Evolutionary conservation across 2,329 filamentous ascomycete species (phyloP).

Genomic region (Xylariaceae sp.): DNA sequence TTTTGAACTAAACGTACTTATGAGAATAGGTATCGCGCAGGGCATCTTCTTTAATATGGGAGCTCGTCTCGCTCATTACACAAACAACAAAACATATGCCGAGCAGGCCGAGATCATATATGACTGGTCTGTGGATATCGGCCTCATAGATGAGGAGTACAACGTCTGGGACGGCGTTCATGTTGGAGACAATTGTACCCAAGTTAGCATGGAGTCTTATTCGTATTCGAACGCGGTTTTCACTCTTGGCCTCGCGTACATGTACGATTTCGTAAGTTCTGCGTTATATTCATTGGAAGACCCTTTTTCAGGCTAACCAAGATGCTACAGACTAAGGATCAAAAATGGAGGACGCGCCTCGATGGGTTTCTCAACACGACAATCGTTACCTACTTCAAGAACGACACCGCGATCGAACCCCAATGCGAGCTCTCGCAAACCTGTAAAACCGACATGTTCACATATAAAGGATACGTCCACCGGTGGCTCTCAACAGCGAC

Average conservation of each 20-base stretch:
- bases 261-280: slow-evolving; percentile 41
- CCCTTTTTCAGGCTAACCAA: neutral
- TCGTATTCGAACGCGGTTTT: slow-evolving; percentile 53
- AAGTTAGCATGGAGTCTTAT: slow-evolving; percentile 51
- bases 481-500: slow-evolving; percentile 49
- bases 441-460: slow-evolving; percentile 57
- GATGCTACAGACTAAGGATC: slow-evolving; percentile 33
- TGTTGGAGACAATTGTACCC: slow-evolving; percentile 43
- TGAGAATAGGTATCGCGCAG: slow-evolving; percentile 40
- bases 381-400: slow-evolving; percentile 49
- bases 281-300: too few species aligned
- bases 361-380: slow-evolving; percentile 46
- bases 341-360: slow-evolving; percentile 46
- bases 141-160: slow-evolving; percentile 46
- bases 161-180: slow-evolving; percentile 51
- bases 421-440: slow-evolving; percentile 49
- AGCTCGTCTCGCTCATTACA: slow-evolving; percentile 62
- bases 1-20: slow-evolving; percentile 11
- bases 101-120: slow-evolving; percentile 61
- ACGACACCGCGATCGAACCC: slow-evolving; percentile 50
- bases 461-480: slow-evolving; percentile 58
- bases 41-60: slow-evolving; percentile 50
- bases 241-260: slow-evolving; percentile 42
- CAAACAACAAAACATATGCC: slow-evolving; percentile 61
- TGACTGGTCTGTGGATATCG: slow-evolving; percentile 48